phyloP scores from a whole-genome alignment of 371 early-diverging fungal genomes.

The Funneliformis caledonium region DNA sequence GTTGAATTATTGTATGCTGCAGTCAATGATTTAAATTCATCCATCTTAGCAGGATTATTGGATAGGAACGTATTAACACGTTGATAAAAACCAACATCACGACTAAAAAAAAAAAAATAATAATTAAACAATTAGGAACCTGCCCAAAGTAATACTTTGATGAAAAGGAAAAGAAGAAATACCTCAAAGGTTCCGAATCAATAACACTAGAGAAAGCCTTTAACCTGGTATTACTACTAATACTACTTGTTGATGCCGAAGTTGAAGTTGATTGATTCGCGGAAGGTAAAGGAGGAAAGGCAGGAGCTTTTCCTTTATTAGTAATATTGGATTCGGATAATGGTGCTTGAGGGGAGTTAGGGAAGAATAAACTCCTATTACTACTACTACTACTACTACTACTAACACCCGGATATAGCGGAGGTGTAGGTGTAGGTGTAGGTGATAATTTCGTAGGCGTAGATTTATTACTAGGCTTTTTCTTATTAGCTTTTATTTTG shows the following conservation, averaged over 20 bases:
- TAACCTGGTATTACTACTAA: background rate
- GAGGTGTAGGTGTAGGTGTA: background rate
- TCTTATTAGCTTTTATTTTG: background rate
- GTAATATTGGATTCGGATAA: background rate
- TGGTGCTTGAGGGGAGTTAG: background rate
- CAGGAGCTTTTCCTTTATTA: background rate
- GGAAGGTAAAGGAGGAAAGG: background rate
- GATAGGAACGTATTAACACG: background rate
- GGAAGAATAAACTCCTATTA: too few relatives aligned
- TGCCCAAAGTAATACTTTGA: background rate
- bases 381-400: background rate
- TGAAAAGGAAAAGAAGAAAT: background rate
- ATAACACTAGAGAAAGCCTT: background rate
- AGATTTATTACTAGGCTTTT: background rate
- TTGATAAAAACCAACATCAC: background rate
- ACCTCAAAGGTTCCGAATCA: background rate
- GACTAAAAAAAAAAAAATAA: background rate
- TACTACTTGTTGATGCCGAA: background rate
- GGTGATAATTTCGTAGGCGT: background rate
- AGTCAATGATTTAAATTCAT: background rate
- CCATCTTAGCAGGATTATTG: background rate
- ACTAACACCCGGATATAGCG: background rate
- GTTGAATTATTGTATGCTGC: background rate
- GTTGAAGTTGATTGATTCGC: background rate
- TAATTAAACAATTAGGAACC: background rate